Evolutionary conservation across 140 eudicot genomes (phyloP), one percentile per base, ranked within the genome.

Genomic region (Stevia rebaudiana): DNA sequence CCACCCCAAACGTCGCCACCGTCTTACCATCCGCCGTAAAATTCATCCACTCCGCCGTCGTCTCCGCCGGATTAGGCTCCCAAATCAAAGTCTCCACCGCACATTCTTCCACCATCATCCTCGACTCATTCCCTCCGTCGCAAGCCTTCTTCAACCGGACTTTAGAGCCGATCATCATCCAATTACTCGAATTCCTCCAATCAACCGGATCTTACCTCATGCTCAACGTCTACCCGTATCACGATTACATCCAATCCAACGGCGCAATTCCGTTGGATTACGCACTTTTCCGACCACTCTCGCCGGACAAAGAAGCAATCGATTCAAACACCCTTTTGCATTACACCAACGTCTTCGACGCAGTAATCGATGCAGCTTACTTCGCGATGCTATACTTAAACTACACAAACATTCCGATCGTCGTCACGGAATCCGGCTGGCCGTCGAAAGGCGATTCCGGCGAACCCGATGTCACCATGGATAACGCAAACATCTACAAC

Each of bases 341-440:
- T 47, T 90, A 90, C 70, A 64, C 95, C 3, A 90, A 90, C 30
- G 95, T 86, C 9, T 90, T 86, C 64, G 97, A 90, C 59, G 95
- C 97, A 0, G 70, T 84, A 66, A 80, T 90, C 12, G 95, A 90
- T 43, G 97, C 97, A 0, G 97, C 97, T 4, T 90, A 90, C 71
- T 90, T 86, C 49, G 95, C 97, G 11, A 90, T 90, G 97, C 69
- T 84, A 13, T 83, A 80, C 33, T 63, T 90, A 41, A 90, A 90
- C 63, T 71, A 80, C 72, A 90, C 97, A 0, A 90, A 84, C 51
- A 76, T 90, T 10, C 97, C 97, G 6, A 80, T 90, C 16, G 53
- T 90, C 63, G 95, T 86, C 24, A 80, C 90, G 1, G 97, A 90
- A 72, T 77, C 97, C 0, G 97, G 97, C 0, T 90, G 97, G 97